These are phyloP conservation scores for Mycena venus DNA, from an alignment of 768 basidiomycete species.

Conservation along the genomic window DNA sequence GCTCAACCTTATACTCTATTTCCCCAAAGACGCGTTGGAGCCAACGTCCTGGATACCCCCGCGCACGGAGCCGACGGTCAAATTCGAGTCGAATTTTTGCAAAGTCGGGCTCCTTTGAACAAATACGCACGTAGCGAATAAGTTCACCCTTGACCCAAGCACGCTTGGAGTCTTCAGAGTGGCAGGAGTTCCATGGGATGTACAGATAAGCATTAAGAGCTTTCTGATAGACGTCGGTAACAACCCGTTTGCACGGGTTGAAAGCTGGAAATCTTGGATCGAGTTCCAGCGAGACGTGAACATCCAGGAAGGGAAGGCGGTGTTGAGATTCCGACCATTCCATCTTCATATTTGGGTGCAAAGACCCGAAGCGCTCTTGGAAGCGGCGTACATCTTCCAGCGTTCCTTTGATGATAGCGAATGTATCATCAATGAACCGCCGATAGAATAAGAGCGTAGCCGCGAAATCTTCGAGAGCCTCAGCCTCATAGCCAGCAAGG, in stretches of 20 bases:
- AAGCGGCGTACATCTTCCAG: constrained; percentile 25
- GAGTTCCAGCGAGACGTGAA: constrained; percentile 14
- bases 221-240: constrained; percentile 25
- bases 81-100: constrained; percentile 1
- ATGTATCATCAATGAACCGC: constrained; percentile 31
- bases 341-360: constrained; percentile 1
- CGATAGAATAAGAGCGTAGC: constrained; percentile 23
- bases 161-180: neutral
- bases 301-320: constrained; percentile 28
- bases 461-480: constrained; percentile 13
- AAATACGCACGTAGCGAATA: constrained; percentile 13
- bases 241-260: neutral
- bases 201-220: constrained; percentile 30
- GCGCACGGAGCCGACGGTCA: neutral
- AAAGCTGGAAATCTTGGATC: neutral
- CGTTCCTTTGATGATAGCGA: constrained; percentile 26
- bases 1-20: constrained; percentile 14
- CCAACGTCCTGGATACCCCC: constrained; percentile 26
- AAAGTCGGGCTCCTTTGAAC: constrained; percentile 19
- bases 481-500: constrained; percentile 19
- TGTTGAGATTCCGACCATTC: neutral
- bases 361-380: constrained; percentile 19
- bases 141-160: neutral
- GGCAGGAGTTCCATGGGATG: constrained; percentile 24
- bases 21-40: constrained; percentile 19